Conservation (phyloP, 495 filamentous ascomycete species). For the Hyphodiscus hymeniophilus region DNA sequence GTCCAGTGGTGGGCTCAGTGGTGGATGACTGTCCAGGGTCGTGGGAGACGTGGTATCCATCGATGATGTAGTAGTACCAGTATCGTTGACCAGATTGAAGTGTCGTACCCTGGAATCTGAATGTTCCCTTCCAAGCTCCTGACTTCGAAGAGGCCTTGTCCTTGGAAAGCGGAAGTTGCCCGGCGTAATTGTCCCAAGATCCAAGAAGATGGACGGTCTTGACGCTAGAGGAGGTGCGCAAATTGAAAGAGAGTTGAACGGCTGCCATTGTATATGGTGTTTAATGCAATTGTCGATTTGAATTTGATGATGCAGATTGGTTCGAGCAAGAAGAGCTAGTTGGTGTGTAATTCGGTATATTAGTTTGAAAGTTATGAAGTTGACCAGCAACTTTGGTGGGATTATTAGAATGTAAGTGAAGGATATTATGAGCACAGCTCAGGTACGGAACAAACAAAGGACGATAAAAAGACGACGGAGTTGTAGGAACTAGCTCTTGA, state of each 20-base stretch:
- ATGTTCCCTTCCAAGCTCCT: conserved; percentile 88
- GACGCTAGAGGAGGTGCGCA: conserved; percentile 92
- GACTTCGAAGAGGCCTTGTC: conserved; percentile 70
- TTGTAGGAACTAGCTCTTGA: conserved; percentile 46
- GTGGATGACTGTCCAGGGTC: conserved; percentile 86
- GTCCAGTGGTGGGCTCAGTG: conserved; percentile 93
- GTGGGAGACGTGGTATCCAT: conserved; percentile 97
- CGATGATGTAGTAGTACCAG: conserved; percentile 99
- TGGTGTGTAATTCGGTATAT: conserved; percentile 17
- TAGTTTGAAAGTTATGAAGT: conserved; percentile 31
- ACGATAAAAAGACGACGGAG: conserved; percentile 19
- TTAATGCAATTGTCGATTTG: conserved; percentile 30
- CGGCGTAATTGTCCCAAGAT: conserved; percentile 95
- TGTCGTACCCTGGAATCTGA: conserved; percentile 82
- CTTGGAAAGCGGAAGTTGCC: conserved; percentile 85
- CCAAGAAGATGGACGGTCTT: conserved; percentile 97
- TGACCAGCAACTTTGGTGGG: conserved; percentile 39
- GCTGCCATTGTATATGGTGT: conserved; percentile 61
- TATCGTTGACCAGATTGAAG: conserved; percentile 81
- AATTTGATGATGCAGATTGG: conserved; percentile 16
- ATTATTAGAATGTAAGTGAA: conserved; percentile 24
- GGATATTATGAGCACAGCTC: conserved; percentile 45
- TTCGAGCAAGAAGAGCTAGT: conserved; percentile 27
- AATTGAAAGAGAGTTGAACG: conserved; percentile 78
- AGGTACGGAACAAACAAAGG: conserved; percentile 16